phyloP scores from a whole-genome alignment of 1,284 basidiomycete genomes.

The Marasmius oreades region DNA sequence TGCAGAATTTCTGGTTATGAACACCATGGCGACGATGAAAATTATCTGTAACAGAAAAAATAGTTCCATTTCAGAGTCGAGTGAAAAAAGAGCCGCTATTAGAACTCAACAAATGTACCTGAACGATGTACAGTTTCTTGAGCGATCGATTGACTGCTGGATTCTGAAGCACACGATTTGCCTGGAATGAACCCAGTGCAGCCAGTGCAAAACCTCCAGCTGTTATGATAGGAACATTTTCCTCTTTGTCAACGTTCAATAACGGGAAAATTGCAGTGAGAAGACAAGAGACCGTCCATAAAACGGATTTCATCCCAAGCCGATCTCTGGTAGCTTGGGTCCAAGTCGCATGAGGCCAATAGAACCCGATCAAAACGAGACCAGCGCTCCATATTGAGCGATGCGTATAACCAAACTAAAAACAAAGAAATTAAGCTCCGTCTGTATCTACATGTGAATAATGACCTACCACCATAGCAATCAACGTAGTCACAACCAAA shows the following conservation, averaged over 20 bases:
- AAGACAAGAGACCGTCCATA: conserved; percentile 57
- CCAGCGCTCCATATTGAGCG: conserved; percentile 73
- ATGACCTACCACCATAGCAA: conserved; percentile 68
- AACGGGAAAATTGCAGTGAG: conserved; percentile 67
- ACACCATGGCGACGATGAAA: conserved; percentile 46
- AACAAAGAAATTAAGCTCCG: conserved; percentile 1
- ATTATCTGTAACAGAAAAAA: conserved; percentile 19
- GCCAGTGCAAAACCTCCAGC: conserved; percentile 27
- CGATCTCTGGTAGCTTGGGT: conserved; percentile 27
- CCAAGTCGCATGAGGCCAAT: conserved; percentile 66
- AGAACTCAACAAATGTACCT: conserved; percentile 31
- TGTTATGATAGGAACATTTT: conserved; percentile 52
- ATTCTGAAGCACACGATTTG: neutral
- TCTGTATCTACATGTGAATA: conserved; percentile 1
- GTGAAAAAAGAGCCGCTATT: neutral
- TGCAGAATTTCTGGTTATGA: conserved; percentile 57
- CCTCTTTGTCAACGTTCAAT: conserved; percentile 71
- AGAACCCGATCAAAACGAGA: conserved; percentile 58
- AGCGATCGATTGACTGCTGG: neutral
- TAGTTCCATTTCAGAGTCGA: neutral
- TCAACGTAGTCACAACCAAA: conserved; percentile 43
- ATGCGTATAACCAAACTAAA: conserved; percentile 64
- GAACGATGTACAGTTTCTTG: conserved; percentile 17
- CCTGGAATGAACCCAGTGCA: conserved; percentile 11
- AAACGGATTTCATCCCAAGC: conserved; percentile 27